phyloP scores from a whole-genome alignment of 2,329 filamentous ascomycete genomes.

The Orbilia oligospora region DNA sequence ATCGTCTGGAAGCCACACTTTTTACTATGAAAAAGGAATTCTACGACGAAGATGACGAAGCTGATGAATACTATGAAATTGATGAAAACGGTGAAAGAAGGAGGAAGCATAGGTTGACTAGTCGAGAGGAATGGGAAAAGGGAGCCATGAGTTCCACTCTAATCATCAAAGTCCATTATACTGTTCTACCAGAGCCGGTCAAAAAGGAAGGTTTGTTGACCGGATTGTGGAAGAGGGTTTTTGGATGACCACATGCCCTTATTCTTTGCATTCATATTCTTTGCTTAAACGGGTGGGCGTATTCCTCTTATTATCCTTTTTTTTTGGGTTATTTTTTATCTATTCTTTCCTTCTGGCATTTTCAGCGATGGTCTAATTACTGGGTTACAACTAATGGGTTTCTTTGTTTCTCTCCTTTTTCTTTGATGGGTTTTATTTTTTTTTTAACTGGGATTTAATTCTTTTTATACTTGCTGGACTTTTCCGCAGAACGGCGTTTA shows the following conservation, averaged over 20 bases:
- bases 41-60: constrained; percentile 35
- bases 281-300: background rate
- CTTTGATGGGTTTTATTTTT: too few species aligned
- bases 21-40: constrained; percentile 58
- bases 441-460: background rate
- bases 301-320: background rate
- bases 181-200: constrained; percentile 21
- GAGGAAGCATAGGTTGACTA: constrained; percentile 12
- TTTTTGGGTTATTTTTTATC: background rate
- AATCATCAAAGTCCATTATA: constrained; percentile 55
- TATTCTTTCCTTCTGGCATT: constrained; percentile 7
- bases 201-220: constrained; percentile 8
- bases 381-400: background rate
- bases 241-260: background rate
- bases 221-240: constrained; percentile 4
- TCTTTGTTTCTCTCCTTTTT: background rate
- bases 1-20: constrained; percentile 58
- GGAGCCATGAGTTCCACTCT: constrained; percentile 53
- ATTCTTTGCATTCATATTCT: background rate
- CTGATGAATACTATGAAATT: constrained; percentile 16
- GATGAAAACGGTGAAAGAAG: constrained; percentile 15
- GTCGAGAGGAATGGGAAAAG: constrained; percentile 50
- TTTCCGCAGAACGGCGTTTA: constrained; percentile 5
- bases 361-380: constrained; percentile 11
- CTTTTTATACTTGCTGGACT: background rate